Percentiles rank a stretch among this genome's conserved stretches.
These are phyloP conservation scores for Metarhizium robertsii DNA, from an alignment of 2,329 filamentous ascomycete species.

Conservation along the genomic window DNA sequence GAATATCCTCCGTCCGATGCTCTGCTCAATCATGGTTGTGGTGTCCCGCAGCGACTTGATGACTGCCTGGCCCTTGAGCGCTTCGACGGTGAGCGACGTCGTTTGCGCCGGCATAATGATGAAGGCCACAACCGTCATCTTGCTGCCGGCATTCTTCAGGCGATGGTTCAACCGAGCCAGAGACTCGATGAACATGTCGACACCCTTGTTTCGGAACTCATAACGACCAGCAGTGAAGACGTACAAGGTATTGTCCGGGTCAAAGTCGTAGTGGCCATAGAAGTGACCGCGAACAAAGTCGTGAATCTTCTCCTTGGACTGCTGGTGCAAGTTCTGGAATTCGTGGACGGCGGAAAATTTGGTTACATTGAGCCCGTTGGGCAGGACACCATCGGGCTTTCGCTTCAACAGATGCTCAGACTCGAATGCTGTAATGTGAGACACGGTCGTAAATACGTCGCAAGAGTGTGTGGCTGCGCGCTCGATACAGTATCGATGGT, in stretches of 20 bases:
- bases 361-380: slow-evolving; percentile 91
- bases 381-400: slow-evolving; percentile 91
- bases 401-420: slow-evolving; percentile 95
- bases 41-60: slow-evolving; percentile 95
- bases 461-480: slow-evolving; percentile 82
- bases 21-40: slow-evolving; percentile 82
- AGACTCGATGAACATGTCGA: slow-evolving; percentile 99
- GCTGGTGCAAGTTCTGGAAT: slow-evolving; percentile 95
- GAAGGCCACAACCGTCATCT: slow-evolving; percentile 92
- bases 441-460: slow-evolving; percentile 98
- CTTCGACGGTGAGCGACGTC: slow-evolving; percentile 87
- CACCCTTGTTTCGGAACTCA: slow-evolving; percentile 96
- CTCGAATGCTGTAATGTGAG: slow-evolving; percentile 96
- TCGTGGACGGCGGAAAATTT: slow-evolving; percentile 98
- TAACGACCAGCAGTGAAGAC: slow-evolving; percentile 96
- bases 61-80: slow-evolving; percentile 91
- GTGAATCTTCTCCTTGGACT: slow-evolving; percentile 95
- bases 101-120: slow-evolving; percentile 99
- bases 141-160: slow-evolving; percentile 75
- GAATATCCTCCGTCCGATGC: slow-evolving; percentile 88
- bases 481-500: slow-evolving; percentile 97
- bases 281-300: slow-evolving; percentile 98
- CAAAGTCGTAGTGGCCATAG: slow-evolving; percentile 96
- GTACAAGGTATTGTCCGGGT: slow-evolving; percentile 92
- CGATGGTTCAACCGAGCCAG: slow-evolving; percentile 89